phyloP scores from a whole-genome alignment of 2,329 filamentous ascomycete genomes.

The Botrytis elliptica region DNA sequence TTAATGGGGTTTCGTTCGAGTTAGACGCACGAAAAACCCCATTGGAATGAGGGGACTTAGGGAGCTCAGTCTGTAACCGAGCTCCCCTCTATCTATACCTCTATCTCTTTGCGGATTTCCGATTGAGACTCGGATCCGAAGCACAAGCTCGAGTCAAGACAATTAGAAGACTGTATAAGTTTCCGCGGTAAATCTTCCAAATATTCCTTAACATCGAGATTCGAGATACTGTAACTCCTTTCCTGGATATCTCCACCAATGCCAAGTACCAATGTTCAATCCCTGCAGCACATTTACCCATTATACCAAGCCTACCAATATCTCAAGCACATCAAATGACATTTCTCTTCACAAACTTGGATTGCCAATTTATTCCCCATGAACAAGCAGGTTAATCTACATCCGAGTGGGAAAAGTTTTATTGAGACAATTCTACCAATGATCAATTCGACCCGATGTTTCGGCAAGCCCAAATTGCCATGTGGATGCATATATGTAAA shows the following conservation, averaged over 20 bases:
- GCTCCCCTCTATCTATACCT: not conserved
- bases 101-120: not conserved
- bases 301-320: not conserved
- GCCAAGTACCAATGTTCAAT: not conserved
- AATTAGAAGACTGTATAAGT: not conserved
- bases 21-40: not conserved
- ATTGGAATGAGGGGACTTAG: conserved; percentile 1
- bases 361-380: not conserved
- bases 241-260: not conserved
- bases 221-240: not conserved
- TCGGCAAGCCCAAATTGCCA: not conserved
- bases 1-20: not conserved
- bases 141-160: not conserved
- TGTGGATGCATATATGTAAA: not conserved
- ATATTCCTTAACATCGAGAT: not conserved
- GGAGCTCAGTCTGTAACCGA: conserved; percentile 2
- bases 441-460: not conserved
- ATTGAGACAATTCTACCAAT: not conserved
- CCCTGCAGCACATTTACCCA: not conserved
- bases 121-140: not conserved
- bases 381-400: not conserved
- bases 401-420: not conserved
- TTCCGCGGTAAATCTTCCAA: not conserved
- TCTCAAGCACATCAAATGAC: not conserved
- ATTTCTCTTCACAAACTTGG: not conserved